These are phyloP conservation scores for Lantana camara DNA, from an alignment of 257 asterid species.

Conservation along the genomic window DNA sequence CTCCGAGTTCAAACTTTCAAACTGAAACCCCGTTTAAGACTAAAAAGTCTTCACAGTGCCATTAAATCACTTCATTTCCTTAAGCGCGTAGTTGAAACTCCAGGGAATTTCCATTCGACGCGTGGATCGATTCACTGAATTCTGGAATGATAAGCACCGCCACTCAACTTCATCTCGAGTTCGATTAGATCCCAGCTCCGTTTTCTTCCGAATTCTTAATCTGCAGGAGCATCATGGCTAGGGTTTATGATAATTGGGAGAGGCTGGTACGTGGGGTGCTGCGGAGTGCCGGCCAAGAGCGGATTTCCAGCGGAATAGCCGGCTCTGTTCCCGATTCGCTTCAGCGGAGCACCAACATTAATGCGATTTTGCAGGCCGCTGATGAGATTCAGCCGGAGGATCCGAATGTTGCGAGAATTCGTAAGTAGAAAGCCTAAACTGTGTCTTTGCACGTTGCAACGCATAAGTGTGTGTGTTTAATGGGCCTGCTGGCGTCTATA, in stretches of 20 bases:
- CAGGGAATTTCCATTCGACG: slow-evolving; percentile 26
- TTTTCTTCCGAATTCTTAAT: background rate
- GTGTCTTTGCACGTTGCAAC: background rate
- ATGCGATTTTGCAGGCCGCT: slow-evolving; percentile 87
- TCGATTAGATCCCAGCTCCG: slow-evolving; percentile 30
- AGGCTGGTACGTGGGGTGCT: slow-evolving; percentile 79
- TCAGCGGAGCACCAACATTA: slow-evolving; percentile 73
- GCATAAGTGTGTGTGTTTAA: background rate
- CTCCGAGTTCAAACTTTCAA: no score
- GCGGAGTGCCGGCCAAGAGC: slow-evolving; percentile 64
- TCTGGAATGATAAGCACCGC: slow-evolving; percentile 27
- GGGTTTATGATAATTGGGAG: slow-evolving; percentile 81
- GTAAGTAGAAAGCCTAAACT: slow-evolving; percentile 46
- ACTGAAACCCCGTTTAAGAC: no score
- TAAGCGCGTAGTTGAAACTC: slow-evolving; percentile 32
- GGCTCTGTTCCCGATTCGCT: slow-evolving; percentile 96
- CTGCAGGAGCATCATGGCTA: slow-evolving; percentile 50
- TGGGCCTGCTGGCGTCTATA: background rate
- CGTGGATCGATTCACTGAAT: slow-evolving; percentile 28
- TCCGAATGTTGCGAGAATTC: slow-evolving; percentile 84
- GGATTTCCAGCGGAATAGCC: slow-evolving; percentile 83
- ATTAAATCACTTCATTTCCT: slow-evolving; percentile 18
- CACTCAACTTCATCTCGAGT: slow-evolving; percentile 11
- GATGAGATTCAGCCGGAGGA: slow-evolving; percentile 92
- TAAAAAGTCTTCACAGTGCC: no score